Evolutionary conservation across 148 eudicot genomes (phyloP).

Genomic region (Rheum nobile): DNA sequence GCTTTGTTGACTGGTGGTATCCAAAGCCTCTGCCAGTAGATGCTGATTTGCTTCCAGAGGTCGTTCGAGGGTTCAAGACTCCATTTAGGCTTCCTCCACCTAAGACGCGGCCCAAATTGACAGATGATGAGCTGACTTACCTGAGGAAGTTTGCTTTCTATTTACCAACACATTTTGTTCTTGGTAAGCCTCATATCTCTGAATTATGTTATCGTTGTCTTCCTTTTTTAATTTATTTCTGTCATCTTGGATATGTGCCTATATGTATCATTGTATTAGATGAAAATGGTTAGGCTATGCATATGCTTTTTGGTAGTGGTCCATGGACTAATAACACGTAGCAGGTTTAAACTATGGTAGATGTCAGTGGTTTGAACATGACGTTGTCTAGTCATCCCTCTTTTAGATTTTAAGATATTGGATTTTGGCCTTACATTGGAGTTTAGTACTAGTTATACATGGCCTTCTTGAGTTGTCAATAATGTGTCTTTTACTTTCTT

Average conservation of each 20-base stretch:
- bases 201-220: not conserved
- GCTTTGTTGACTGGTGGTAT: constrained; percentile 94
- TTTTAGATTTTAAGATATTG: not conserved
- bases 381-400: not conserved
- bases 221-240: not conserved
- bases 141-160: constrained; percentile 77
- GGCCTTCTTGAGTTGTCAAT: not conserved
- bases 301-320: not conserved
- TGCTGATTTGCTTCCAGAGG: constrained; percentile 76
- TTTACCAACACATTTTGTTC: constrained; percentile 89
- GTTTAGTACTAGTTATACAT: not conserved
- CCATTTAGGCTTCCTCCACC: constrained; percentile 77
- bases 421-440: not conserved
- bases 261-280: not conserved
- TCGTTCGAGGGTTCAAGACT: constrained; percentile 65
- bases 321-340: not conserved
- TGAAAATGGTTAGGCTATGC: not conserved
- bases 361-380: not conserved
- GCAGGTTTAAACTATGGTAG: not conserved
- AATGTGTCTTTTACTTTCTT: not conserved
- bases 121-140: constrained; percentile 72
- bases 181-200: constrained; percentile 42
- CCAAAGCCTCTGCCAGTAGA: constrained; percentile 92
- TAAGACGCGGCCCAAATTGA: constrained; percentile 43
- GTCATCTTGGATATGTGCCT: not conserved